phyloP scores from a whole-genome alignment of 257 asterid species.

The Parsonsia alboflavescens region DNA sequence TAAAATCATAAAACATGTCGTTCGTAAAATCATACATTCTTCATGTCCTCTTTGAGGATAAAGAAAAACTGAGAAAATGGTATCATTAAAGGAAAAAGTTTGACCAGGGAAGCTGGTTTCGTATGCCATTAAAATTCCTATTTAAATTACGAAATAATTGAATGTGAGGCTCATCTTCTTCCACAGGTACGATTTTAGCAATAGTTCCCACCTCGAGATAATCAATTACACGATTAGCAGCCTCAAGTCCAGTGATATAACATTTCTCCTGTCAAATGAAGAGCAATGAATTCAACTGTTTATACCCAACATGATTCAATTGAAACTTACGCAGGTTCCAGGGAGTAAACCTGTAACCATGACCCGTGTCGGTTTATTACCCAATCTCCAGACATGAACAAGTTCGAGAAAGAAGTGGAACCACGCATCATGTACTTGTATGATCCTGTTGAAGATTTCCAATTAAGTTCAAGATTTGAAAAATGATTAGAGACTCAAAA shows the following conservation, averaged over 20 bases:
- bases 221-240: constrained; percentile 56
- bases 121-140: constrained; percentile 36
- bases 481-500: background rate
- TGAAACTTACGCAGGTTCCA: too few relatives aligned
- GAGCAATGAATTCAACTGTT: background rate
- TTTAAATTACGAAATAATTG: constrained; percentile 40
- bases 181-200: constrained; percentile 37
- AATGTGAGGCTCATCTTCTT: constrained; percentile 56
- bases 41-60: background rate
- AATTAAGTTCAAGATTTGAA: too few relatives aligned
- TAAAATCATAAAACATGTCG: too few relatives aligned
- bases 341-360: constrained; percentile 44
- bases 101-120: constrained; percentile 47
- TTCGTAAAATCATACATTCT: too few relatives aligned
- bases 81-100: constrained; percentile 45
- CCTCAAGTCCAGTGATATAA: constrained; percentile 53
- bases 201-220: constrained; percentile 40
- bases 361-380: constrained; percentile 50
- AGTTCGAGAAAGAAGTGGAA: constrained; percentile 47
- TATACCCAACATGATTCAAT: too few relatives aligned
- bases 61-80: background rate
- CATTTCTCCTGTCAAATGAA: constrained; percentile 43
- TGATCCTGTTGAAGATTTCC: constrained; percentile 31
- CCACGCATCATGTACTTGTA: constrained; percentile 63
- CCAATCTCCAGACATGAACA: constrained; percentile 70